Conservation (phyloP, 163 green algal genomes). For the Chlorella variabilis region DNA sequence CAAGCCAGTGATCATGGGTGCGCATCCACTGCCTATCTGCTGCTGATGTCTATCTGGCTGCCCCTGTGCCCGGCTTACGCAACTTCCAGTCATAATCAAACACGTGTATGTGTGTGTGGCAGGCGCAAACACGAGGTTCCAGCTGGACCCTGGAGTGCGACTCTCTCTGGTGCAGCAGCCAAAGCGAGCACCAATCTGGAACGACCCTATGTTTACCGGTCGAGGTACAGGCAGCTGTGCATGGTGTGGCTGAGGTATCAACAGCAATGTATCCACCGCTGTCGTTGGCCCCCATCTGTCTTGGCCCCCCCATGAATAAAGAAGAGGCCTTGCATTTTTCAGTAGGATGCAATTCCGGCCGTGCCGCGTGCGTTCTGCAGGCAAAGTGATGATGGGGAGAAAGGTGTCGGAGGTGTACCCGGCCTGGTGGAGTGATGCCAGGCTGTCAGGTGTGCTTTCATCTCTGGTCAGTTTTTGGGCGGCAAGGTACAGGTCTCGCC, state of each 20-base stretch:
- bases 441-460: not conserved
- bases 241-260: too few relatives aligned
- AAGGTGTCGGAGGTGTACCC: constrained; percentile 9
- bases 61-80: not conserved
- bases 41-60: not conserved
- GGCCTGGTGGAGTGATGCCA: not conserved
- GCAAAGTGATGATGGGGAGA: not conserved
- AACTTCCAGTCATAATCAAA: too few relatives aligned
- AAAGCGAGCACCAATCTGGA: not conserved
- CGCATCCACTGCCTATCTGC: not conserved
- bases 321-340: too few relatives aligned
- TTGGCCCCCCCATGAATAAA: too few relatives aligned
- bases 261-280: too few relatives aligned
- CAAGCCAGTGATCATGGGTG: constrained; percentile 19
- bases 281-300: not conserved
- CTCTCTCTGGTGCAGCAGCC: constrained; percentile 8
- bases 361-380: not conserved
- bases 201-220: constrained; percentile 20
- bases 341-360: too few relatives aligned
- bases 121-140: not conserved
- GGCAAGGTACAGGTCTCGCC: too few relatives aligned
- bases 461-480: too few relatives aligned
- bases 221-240: not conserved
- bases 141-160: not conserved
- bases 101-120: too few relatives aligned